Evolutionary conservation across 2,329 filamentous ascomycete genomes (phyloP), one percentile per base, ranked within the genome.

Genomic region (Tolypocladium tropicale): DNA sequence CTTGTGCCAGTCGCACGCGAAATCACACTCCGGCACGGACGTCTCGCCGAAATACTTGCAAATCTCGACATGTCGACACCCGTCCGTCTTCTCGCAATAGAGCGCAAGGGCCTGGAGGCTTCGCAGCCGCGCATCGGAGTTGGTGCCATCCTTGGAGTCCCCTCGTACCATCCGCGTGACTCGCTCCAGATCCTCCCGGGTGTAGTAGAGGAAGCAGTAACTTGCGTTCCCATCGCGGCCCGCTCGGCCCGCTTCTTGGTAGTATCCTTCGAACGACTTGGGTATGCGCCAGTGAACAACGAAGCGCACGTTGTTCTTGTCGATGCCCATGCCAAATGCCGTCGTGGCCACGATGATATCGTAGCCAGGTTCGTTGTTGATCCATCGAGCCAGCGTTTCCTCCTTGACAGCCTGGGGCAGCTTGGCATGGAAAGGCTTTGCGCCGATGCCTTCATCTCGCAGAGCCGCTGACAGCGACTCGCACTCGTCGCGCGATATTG

Each of bases 271-370:
- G 68, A 97, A 96, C 3, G 88, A 94, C 67, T 95, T 95, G 11
- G 93, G 90, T 11, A 96, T 80, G 57, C 90, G 88, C 91, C 93
- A 97, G 71, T 97, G 93, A 2, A 94, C 85, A 1, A 97, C 92
- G 64, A 96, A 96, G 3, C 93, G 88, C 12, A 97, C 93, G 63
- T 95, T 88, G 54, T 94, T 85, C 70, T 96, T 96, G 71, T 97
- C 92, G 61, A 97, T 96, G 30, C 93, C 93, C 93, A 97, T 97
- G 2, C 93, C 93, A 65, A 97, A 97, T 0, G 93, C 93, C 1
- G 90, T 97, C 0, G 93, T 97, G 2, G 93, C 93, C 32, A 96
- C 91, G 58, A 97, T 93, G 52, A 97, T 84, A 68, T 94, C 91
- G 72, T 94, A 96, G 1, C 88, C 88, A 30, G 81, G 78, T 55